phyloP scores from a whole-genome alignment of 176 grass and related monocot species.

The Oryza australiensis region DNA sequence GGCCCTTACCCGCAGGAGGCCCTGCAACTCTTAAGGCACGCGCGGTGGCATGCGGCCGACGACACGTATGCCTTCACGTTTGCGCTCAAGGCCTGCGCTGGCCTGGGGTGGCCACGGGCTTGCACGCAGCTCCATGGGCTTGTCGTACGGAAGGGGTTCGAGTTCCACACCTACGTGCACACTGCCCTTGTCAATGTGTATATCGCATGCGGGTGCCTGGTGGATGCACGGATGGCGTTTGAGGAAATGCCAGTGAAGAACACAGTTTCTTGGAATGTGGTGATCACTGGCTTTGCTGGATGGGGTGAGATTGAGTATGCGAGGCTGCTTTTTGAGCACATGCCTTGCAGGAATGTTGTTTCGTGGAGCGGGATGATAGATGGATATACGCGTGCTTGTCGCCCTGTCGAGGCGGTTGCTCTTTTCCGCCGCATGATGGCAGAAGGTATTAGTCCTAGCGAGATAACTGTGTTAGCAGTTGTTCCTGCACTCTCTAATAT shows the following conservation, averaged over 20 bases:
- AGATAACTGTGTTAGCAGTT: conserved; percentile 60
- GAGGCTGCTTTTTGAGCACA: conserved; percentile 51
- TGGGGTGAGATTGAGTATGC: conserved; percentile 48
- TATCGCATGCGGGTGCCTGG: conserved; percentile 28
- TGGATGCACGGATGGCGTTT: conserved; percentile 40
- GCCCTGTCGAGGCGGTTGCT: conserved; percentile 31
- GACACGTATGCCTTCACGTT: conserved; percentile 56
- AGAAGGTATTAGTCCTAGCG: conserved; percentile 33
- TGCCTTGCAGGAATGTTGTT: conserved; percentile 52
- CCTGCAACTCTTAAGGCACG: conserved; percentile 50
- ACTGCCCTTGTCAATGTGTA: conserved; percentile 46
- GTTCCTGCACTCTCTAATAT: conserved; percentile 51
- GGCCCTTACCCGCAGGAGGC: conserved; percentile 52
- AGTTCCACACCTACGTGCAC: conserved; percentile 44
- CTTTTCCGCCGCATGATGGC: conserved; percentile 56
- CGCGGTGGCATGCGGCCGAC: conserved; percentile 14
- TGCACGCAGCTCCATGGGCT: conserved; percentile 48
- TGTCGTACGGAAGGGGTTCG: conserved; percentile 39
- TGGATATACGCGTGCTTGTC: conserved; percentile 39
- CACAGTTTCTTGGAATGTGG: conserved; percentile 57
- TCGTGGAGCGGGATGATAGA: conserved; percentile 74
- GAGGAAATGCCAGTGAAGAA: conserved; percentile 60
- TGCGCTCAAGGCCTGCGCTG: conserved; percentile 39
- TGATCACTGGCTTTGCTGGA: conserved; percentile 57
- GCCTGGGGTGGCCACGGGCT: conserved; percentile 21